Conservation (phyloP, 306 rosid genomes). For the Citrullus amarus region DNA sequence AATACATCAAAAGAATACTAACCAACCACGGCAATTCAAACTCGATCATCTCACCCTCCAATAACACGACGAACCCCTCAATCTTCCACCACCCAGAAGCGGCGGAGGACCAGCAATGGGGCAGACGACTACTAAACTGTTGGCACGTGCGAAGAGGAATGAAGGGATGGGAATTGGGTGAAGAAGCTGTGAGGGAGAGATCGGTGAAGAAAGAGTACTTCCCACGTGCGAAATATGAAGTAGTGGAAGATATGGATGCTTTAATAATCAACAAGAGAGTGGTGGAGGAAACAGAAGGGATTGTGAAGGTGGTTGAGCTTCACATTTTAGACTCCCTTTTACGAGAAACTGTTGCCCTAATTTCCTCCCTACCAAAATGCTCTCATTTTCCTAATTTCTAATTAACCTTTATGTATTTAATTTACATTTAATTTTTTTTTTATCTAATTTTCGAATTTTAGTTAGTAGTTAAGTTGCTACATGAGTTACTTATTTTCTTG, state of each 20-base stretch:
- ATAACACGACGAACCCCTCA: too few species aligned
- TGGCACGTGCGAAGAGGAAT: neutral
- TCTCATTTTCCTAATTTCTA: too few species aligned
- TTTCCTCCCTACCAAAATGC: too few species aligned
- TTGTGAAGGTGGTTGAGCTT: neutral
- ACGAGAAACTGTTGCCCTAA: neutral
- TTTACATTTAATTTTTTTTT: too few species aligned
- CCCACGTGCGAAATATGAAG: neutral
- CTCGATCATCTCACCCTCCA: too few species aligned
- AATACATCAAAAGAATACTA: conserved; percentile 38
- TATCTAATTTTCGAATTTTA: too few species aligned
- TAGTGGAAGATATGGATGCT: neutral
- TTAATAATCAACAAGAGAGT: neutral
- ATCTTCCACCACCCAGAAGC: neutral
- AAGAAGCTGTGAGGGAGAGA: too few species aligned
- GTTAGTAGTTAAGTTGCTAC: too few species aligned
- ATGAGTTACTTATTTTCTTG: too few species aligned
- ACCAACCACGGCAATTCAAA: neutral
- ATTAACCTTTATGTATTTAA: too few species aligned
- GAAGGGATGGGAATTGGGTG: neutral
- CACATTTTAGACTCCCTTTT: neutral
- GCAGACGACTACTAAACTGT: neutral
- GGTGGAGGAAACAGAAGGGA: neutral
- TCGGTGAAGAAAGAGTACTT: neutral
- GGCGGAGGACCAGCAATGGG: too few species aligned